Evolutionary conservation across 1,284 basidiomycete species (phyloP), one percentile per base, ranked within the genome.

Genomic region (Ceratobasidium sp.): DNA sequence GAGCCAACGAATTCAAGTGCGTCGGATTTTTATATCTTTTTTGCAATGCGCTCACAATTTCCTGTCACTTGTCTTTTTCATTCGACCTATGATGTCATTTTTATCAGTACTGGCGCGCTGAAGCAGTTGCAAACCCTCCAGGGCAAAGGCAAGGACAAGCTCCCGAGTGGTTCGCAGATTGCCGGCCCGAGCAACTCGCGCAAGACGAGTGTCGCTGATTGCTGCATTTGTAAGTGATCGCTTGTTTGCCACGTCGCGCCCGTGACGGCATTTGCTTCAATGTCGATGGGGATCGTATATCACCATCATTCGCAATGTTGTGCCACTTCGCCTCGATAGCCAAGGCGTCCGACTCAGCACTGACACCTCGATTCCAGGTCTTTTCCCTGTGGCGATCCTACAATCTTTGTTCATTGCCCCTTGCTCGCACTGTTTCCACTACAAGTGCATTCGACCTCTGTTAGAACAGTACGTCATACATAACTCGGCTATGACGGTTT

Each of bases 331-430:
- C 15, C 42, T 46, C 42, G 40, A 49, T 46, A 46, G 40, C 10
- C 3, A 3, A 18, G 23, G 40, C 6, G 7, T 67, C 64, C 7
- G 15, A 23, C 64, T 49, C 64, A n/a, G 69, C 53, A 26, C 55
- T 60, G 69, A 60, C 61, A 53, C 40, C 71, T 80, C 60, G 77
- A 53, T 49, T 51, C 3, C 23, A 95, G 94, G 94, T 84, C 89
- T 99, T 23, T 99, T 98, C 87, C 89, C 92, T 4, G 97, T 99
- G 4, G 95, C 95, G 0, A 97, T 99, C 82, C 95, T 94, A 80
- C 97, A 99, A 86, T 95, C 97, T 0, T 90, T 99, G 39, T 99
- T 99, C 87, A 97, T 99, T 84, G 97, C 97, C 44, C 96, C 96
- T 0, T 97, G 96, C 85, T 97, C 96, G 6, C 97, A 99, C 86